phyloP scores from a whole-genome alignment of 306 rosid species.

The Cucurbita argyrosperma region DNA sequence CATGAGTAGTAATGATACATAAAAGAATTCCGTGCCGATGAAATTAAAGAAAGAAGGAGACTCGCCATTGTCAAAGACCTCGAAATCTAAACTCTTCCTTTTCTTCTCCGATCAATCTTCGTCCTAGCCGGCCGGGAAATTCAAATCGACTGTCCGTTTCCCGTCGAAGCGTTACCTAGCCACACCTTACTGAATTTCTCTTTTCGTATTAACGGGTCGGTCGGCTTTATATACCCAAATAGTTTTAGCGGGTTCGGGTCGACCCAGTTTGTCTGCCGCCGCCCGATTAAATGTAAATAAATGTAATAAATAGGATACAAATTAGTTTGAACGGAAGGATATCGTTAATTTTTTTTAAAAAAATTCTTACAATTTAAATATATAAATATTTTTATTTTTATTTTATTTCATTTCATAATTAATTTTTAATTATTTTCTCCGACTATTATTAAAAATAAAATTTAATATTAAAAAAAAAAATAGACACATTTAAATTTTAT shows the following conservation, averaged over 20 bases:
- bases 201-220: not conserved
- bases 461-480: too few species aligned
- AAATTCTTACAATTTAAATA: too few species aligned
- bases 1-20: not conserved
- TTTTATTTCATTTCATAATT: too few species aligned
- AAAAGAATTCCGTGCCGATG: not conserved
- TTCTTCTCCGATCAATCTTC: not conserved
- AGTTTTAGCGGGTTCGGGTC: not conserved
- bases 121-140: not conserved
- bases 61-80: not conserved
- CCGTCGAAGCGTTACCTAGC: not conserved
- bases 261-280: not conserved
- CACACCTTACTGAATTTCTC: not conserved
- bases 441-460: too few species aligned
- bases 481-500: too few species aligned
- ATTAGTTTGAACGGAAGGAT: too few species aligned
- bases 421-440: too few species aligned
- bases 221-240: not conserved
- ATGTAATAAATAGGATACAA: too few species aligned
- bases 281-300: not conserved
- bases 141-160: not conserved
- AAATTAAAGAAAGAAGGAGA: conserved; percentile 1
- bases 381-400: too few species aligned
- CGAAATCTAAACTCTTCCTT: not conserved
- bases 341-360: too few species aligned